Conservation (phyloP, 768 basidiomycete species). For the Artomyces pyxidatus region DNA sequence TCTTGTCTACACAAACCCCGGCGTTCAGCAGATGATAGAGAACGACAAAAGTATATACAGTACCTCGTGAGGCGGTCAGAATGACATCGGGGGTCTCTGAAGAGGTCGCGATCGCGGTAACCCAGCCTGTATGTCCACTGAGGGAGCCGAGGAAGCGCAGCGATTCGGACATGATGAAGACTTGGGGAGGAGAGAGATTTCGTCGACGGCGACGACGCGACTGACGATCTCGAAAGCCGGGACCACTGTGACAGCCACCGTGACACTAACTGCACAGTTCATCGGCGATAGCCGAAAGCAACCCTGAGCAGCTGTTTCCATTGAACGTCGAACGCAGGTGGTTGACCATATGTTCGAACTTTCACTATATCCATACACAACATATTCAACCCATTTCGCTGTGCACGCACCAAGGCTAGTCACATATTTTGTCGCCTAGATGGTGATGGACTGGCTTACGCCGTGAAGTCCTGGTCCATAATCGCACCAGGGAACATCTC, state of each 20-base stretch:
- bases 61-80: conserved; percentile 95
- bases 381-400: too few relatives aligned
- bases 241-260: conserved; percentile 16
- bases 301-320: too few relatives aligned
- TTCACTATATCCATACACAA: too few relatives aligned
- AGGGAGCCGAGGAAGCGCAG: conserved; percentile 63
- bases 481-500: too few relatives aligned
- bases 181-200: conserved; percentile 1
- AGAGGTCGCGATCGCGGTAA: conserved; percentile 96
- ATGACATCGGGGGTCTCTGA: conserved; percentile 99
- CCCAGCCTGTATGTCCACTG: conserved; percentile 93
- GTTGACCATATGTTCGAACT: too few relatives aligned
- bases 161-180: conserved; percentile 14
- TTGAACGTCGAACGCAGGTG: too few relatives aligned
- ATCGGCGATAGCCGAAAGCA: conserved; percentile 1
- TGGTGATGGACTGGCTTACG: too few relatives aligned
- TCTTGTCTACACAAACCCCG: conserved; percentile 84
- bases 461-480: too few relatives aligned
- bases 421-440: too few relatives aligned
- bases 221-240: not conserved
- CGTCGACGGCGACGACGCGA: not conserved
- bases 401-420: too few relatives aligned
- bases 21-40: not conserved
- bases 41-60: conserved; percentile 4
- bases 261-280: conserved; percentile 15